Evolutionary conservation across 192 early-diverging fungal species (phyloP), one percentile per base, ranked within the genome.

Genomic region (Coemansia sp.): DNA sequence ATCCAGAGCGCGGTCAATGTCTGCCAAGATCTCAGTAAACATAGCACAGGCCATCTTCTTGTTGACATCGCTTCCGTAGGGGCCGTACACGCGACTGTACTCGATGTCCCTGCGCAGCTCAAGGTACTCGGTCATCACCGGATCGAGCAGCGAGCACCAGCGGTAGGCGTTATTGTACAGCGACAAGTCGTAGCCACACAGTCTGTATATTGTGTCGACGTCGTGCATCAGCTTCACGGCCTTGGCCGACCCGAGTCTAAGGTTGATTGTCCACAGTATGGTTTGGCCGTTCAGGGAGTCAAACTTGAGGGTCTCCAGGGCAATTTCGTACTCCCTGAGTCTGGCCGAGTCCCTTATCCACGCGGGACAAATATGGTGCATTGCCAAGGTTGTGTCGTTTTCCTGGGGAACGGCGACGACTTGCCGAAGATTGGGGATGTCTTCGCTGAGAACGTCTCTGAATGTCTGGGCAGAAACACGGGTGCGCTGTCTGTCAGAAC

Each of bases 101-200:
- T 22, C 45, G 38, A 82, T 76, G 48, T 82, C 79, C 41, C 55
- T 71, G 46, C 74, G 71, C 42, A 82, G 70, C 68, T 82, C 79
- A 10, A 76, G 55, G 51, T 73, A 58, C 19, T 22, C 53, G 4
- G 74, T 19, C 8, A 64, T 70, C 2, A 45, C 43, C 14, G 59
- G 25, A 46, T 76, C 71, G 50, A 82, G 56, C 39, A 82, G 32
- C 3, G 71, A 45, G 68, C 79, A 82, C 79, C 79, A 82, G 25
- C 67, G 68, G 12, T 9, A 4, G 11, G 42, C 42, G 13, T 68
- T 25, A 3, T 37, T 39, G 56, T 65, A 82, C 19, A 82, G 53
- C 2, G 79, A 64, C 17, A 63, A 2, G n/a, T 82, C 74, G 55
- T 74, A 82, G 0, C 71, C 79, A 42, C 79, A 82, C 43, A 76